phyloP scores from a whole-genome alignment of 2,329 filamentous ascomycete species.

The Cercospora zeina region DNA sequence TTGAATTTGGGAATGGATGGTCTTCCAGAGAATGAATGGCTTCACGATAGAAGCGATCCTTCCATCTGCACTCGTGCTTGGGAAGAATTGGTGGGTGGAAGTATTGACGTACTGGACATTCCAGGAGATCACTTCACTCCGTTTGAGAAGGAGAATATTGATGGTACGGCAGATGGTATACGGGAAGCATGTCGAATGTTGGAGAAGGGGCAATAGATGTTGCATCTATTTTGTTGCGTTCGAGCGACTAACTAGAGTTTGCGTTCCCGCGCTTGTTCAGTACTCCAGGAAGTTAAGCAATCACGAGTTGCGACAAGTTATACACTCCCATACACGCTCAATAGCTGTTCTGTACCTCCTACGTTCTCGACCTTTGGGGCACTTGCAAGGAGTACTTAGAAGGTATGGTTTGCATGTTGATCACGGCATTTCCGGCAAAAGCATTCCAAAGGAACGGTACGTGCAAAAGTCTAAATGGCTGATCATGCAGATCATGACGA shows the following conservation, averaged over 20 bases:
- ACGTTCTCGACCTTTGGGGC: not conserved
- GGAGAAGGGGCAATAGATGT: not conserved
- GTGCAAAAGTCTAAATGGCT: not conserved
- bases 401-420: not conserved
- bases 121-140: constrained; percentile 20
- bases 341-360: not conserved
- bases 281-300: not conserved
- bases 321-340: not conserved
- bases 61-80: constrained; percentile 11
- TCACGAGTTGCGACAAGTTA: not conserved
- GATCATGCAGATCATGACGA: constrained; percentile 11
- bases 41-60: constrained; percentile 17
- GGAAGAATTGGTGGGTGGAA: constrained; percentile 1
- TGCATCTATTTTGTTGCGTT: not conserved
- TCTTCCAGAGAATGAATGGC: constrained; percentile 17
- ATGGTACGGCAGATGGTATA: constrained; percentile 14
- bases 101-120: constrained; percentile 17
- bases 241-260: constrained; percentile 4
- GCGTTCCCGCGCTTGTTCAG: not conserved
- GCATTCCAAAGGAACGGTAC: not conserved
- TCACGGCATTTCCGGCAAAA: constrained; percentile 12
- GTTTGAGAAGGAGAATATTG: constrained; percentile 15
- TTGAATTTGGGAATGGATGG: not conserved
- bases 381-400: not conserved
- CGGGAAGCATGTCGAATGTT: constrained; percentile 12